Percentiles rank a stretch among this genome's conserved stretches.
Evolutionary conservation across 108 stramenopile genomes (phyloP).

Genomic region (Pelagomonas calceolata): DNA sequence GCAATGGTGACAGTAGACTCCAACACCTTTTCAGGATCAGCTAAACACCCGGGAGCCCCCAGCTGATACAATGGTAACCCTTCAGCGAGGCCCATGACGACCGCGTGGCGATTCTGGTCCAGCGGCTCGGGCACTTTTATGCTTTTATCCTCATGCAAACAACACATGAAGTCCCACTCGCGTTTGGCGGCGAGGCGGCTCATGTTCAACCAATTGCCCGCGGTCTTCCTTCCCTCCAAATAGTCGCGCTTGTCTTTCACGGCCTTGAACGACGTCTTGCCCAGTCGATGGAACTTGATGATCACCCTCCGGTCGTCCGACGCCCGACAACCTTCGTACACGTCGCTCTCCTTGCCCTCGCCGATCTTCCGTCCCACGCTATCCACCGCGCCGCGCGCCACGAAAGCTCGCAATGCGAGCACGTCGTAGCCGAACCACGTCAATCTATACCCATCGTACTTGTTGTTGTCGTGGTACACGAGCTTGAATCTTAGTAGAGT

Average conservation of each 20-base stretch:
- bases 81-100: conserved; percentile 71
- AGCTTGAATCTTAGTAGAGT: conserved; percentile 84
- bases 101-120: conserved; percentile 83
- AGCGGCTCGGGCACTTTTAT: conserved; percentile 88
- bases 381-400: conserved; percentile 58
- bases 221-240: conserved; percentile 51
- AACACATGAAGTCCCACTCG: conserved; percentile 96
- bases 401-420: conserved; percentile 75
- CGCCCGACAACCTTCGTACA: conserved; percentile 52
- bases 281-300: conserved; percentile 94
- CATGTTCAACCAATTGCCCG: conserved; percentile 76
- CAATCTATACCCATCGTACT: conserved; percentile 89
- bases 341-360: conserved; percentile 87
- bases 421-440: conserved; percentile 94
- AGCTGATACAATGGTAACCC: conserved; percentile 87
- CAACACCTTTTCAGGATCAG: conserved; percentile 79
- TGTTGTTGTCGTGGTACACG: conserved; percentile 73
- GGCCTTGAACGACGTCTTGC: conserved; percentile 89
- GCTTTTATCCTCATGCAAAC: conserved; percentile 54
- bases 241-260: conserved; percentile 96
- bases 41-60: conserved; percentile 50
- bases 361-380: conserved; percentile 90
- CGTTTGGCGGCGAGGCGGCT: conserved; percentile 78
- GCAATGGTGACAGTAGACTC: conserved; percentile 55
- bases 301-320: conserved; percentile 50